Evolutionary conservation across 2,329 filamentous ascomycete species (phyloP).

Genomic region (Xylariaceae sp.): DNA sequence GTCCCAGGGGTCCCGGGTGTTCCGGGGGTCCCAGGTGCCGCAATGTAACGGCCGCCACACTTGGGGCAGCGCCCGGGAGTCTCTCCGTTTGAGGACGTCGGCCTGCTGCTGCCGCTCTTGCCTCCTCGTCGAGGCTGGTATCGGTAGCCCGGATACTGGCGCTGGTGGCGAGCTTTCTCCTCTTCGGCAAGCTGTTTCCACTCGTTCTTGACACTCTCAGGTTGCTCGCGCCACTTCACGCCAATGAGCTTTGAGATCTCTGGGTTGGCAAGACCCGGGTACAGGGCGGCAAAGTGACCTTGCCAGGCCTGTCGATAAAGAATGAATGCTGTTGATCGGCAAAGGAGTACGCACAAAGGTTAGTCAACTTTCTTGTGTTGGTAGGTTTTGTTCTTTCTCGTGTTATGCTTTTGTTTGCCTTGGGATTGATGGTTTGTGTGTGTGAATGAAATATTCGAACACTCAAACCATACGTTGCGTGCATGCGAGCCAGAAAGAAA

Average conservation of each 20-base stretch:
- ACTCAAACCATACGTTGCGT: slow-evolving; percentile 15
- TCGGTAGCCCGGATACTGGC: slow-evolving; percentile 87
- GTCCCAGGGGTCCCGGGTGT: slow-evolving; percentile 51
- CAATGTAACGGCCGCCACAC: slow-evolving; percentile 66
- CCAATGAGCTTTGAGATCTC: slow-evolving; percentile 98
- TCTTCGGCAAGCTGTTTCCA: slow-evolving; percentile 92
- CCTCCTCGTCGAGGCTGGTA: slow-evolving; percentile 78
- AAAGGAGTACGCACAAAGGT: slow-evolving; percentile 21
- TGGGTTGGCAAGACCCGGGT: slow-evolving; percentile 89
- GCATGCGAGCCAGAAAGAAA: slow-evolving; percentile 13
- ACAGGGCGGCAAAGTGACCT: slow-evolving; percentile 69
- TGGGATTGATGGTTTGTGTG: slow-evolving; percentile 8
- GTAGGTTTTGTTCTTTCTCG: slow-evolving; percentile 8
- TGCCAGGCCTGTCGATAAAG: slow-evolving; percentile 94
- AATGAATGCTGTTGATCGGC: slow-evolving; percentile 71
- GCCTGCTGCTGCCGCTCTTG: slow-evolving; percentile 30
- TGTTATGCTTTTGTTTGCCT: slow-evolving; percentile 15
- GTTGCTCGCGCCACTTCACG: slow-evolving; percentile 79
- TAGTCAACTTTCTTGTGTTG: slow-evolving; percentile 16
- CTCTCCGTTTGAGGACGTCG: slow-evolving; percentile 37
- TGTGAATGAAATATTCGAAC: slow-evolving; percentile 12
- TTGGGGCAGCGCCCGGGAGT: slow-evolving; percentile 60
- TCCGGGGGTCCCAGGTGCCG: slow-evolving; percentile 57
- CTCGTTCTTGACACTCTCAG: slow-evolving; percentile 68
- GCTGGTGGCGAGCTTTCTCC: slow-evolving; percentile 84